Percentiles rank a stretch among this genome's conserved stretches.
These are phyloP conservation scores for Fusarium sp. DNA, from an alignment of 2,329 filamentous ascomycete genomes.

Conservation along the genomic window DNA sequence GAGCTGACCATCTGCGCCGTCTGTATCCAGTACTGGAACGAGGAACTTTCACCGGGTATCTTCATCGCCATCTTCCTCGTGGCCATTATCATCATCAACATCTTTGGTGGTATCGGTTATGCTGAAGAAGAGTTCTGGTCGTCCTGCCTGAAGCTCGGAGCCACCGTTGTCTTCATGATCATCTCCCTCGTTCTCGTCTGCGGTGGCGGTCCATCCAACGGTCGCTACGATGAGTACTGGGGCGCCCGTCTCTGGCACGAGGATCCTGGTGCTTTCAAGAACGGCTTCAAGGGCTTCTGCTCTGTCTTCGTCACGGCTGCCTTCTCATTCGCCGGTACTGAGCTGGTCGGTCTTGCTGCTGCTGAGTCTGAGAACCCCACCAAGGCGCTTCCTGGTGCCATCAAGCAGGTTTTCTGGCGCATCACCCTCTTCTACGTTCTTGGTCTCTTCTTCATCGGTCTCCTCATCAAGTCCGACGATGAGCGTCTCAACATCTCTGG, in stretches of 20 bases:
- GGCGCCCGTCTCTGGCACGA: conserved; percentile 51
- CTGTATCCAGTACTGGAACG: conserved; percentile 62
- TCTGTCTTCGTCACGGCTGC: conserved; percentile 76
- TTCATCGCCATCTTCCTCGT: conserved; percentile 65
- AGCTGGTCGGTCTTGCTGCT: conserved; percentile 74
- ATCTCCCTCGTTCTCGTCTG: conserved; percentile 65
- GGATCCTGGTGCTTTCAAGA: conserved; percentile 64
- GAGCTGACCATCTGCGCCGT: conserved; percentile 62
- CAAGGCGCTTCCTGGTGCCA: conserved; percentile 77
- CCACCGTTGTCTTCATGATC: conserved; percentile 69
- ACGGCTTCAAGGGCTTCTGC: conserved; percentile 76
- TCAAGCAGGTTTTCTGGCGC: conserved; percentile 75
- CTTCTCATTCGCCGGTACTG: conserved; percentile 74
- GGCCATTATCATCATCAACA: conserved; percentile 60
- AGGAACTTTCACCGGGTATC: conserved; percentile 57
- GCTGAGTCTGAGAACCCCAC: conserved; percentile 74
- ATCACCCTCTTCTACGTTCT: conserved; percentile 61
- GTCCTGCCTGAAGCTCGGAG: conserved; percentile 63
- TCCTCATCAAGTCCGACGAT: conserved; percentile 55
- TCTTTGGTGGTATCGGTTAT: conserved; percentile 64
- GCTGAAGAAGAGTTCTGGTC: conserved; percentile 67
- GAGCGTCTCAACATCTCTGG: conserved; percentile 52
- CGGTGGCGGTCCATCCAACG: conserved; percentile 63
- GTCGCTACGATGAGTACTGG: conserved; percentile 55
- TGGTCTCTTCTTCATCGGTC: conserved; percentile 59